These are phyloP conservation scores for Globisporangium heterothallicum DNA, from an alignment of 352 stramenopile genomes.

Conservation along the genomic window DNA sequence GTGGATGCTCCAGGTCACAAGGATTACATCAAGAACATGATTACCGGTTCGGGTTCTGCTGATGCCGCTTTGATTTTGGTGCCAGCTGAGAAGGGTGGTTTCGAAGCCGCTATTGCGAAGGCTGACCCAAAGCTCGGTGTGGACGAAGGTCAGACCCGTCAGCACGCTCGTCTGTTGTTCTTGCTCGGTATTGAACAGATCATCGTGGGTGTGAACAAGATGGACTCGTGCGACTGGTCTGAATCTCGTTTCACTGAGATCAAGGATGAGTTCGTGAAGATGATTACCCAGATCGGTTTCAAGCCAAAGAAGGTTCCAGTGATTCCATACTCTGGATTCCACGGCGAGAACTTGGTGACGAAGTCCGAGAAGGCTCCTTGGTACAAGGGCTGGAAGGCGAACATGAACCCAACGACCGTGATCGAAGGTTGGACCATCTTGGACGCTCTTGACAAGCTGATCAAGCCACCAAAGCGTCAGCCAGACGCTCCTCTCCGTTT, in stretches of 20 bases:
- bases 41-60: slow-evolving; percentile 96
- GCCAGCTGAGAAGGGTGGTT: slow-evolving; percentile 88
- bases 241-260: slow-evolving; percentile 77
- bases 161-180: slow-evolving; percentile 95
- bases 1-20: slow-evolving; percentile 98
- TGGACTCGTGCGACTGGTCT: slow-evolving; percentile 68
- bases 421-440: slow-evolving; percentile 48
- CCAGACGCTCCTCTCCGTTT: slow-evolving; percentile 53
- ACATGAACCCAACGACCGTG: slow-evolving; percentile 31
- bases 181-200: slow-evolving; percentile 97
- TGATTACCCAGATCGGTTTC: slow-evolving; percentile 76
- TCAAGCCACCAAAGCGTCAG: slow-evolving; percentile 58
- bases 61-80: slow-evolving; percentile 90
- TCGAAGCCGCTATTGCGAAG: slow-evolving; percentile 96
- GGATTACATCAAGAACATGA: slow-evolving; percentile 99
- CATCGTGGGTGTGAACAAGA: slow-evolving; percentile 85
- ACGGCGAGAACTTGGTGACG: slow-evolving; percentile 72
- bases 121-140: slow-evolving; percentile 36
- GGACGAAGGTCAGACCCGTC: slow-evolving; percentile 90
- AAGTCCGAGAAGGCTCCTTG: slow-evolving; percentile 65
- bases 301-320: slow-evolving; percentile 63
- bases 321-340: slow-evolving; percentile 78
- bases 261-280: slow-evolving; percentile 77
- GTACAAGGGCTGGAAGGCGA: slow-evolving; percentile 78
- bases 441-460: slow-evolving; percentile 67